Base-by-base conservation (phyloP, 2,329 filamentous ascomycete genomes). In the Fusarium proliferatum region DNA sequence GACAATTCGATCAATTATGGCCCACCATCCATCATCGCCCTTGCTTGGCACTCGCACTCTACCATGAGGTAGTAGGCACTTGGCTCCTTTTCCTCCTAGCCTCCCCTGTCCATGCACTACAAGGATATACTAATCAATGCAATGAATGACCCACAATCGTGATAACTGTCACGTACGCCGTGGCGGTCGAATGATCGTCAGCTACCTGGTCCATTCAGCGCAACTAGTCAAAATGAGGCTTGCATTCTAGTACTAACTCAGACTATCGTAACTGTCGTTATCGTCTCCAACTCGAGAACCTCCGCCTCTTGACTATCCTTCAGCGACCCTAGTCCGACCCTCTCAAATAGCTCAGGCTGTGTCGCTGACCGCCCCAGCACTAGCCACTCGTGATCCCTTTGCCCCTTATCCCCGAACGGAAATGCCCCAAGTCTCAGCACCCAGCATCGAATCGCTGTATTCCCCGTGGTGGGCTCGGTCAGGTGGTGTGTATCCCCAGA, bases 401-500 rank as follows among this genome's bases (percentile, higher is more conserved):
- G 6, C 49, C 30, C 30, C 41, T 36, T 28, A 30, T 30, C 45
- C 15, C 33, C 49, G 9, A 46, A 28, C 11, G 68, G 39, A 52
- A 71, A 75, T 21, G 58, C 43, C 8, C 73, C 73, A 9, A 75
- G 49, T 49, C 61, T 69, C 52, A 75, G 34, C 12, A 64, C 60
- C 73, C 73, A 75, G 23, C 73, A 75, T 6, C 23, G 52, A 36
- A 73, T 67, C 17, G 56, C 39, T 41, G 34, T 11, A 26, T 51
- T 12, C 17, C 30, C 23, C 28, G 23, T 12, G 28, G n/a, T 45
- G 38, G 46, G 16, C 43, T 61, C 55, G 36, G 55, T 52, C 46
- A 38, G 39, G 12, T 53, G 17, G 23, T 41, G 48, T 56, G 41
- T 38, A 26, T 42, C 58, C n/a, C 36, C 33, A 28, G 10, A n/a